Evolutionary conservation across 768 basidiomycete species (phyloP).

Genomic region (Termitomyces sp.): DNA sequence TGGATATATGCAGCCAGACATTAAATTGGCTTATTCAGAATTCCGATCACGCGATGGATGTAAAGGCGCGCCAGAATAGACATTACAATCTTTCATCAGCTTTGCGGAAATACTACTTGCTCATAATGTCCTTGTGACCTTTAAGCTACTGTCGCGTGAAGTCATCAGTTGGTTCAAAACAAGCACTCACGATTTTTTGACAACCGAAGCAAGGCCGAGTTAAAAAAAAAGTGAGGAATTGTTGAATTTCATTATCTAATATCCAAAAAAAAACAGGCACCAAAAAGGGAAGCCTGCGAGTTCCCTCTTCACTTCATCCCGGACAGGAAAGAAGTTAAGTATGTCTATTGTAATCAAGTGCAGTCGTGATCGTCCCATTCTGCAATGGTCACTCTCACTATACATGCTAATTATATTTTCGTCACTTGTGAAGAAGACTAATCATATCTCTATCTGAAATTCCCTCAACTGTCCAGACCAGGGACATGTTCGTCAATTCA

Average conservation of each 20-base stretch:
- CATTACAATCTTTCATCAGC: neutral
- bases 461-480: neutral
- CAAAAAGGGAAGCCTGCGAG: neutral
- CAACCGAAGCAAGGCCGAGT: neutral
- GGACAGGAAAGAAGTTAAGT: too few species aligned
- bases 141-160: neutral
- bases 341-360: neutral
- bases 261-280: neutral
- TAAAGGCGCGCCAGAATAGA: neutral
- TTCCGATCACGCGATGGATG: neutral
- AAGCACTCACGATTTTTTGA: neutral
- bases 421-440: neutral
- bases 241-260: neutral
- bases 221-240: too few species aligned
- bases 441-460: neutral
- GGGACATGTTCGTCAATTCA: slow-evolving; percentile 11
- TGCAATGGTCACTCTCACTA: too few species aligned
- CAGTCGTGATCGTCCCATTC: neutral
- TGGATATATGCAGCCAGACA: neutral
- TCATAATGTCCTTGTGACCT: slow-evolving; percentile 1
- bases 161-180: neutral
- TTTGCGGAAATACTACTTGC: slow-evolving; percentile 1
- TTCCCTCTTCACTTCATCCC: neutral
- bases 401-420: neutral
- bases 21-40: neutral